Percentiles rank a stretch among this genome's conserved stretches.
phyloP scores from a whole-genome alignment of 345 rosid species.

The Gossypium bickii region DNA sequence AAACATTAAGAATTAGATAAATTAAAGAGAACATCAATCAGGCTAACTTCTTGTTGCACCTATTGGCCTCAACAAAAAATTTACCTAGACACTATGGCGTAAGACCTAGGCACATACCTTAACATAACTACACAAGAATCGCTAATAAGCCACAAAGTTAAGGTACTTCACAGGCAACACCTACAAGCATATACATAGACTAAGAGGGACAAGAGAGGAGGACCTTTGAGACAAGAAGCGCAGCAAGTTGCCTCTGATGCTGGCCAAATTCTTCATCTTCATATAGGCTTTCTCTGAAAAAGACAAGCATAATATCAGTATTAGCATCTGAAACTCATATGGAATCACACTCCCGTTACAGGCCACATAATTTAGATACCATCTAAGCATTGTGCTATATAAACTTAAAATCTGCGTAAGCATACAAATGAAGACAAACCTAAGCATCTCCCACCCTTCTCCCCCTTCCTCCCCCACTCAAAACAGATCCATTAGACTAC shows the following conservation, averaged over 20 bases:
- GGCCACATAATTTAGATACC: background rate
- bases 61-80: background rate
- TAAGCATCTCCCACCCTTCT: background rate
- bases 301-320: background rate
- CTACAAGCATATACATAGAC: background rate
- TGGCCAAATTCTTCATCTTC: constrained; percentile 23
- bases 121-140: background rate
- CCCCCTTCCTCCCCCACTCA: background rate
- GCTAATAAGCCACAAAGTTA: too few relatives aligned
- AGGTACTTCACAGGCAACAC: background rate
- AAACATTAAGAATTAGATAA: constrained; percentile 1
- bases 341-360: background rate
- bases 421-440: background rate
- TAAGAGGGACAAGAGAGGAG: background rate
- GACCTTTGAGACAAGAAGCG: constrained; percentile 89
- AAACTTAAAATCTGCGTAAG: background rate
- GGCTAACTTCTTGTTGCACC: background rate
- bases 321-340: background rate
- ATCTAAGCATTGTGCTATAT: background rate
- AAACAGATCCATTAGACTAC: background rate
- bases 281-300: constrained; percentile 16
- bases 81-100: background rate
- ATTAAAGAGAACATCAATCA: background rate
- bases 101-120: background rate
- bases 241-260: constrained; percentile 93